A percentile compares a stretch with the other conserved stretches of the same genome.
Evolutionary conservation across 345 rosid species (phyloP).

Genomic region (Linum trigynum): DNA sequence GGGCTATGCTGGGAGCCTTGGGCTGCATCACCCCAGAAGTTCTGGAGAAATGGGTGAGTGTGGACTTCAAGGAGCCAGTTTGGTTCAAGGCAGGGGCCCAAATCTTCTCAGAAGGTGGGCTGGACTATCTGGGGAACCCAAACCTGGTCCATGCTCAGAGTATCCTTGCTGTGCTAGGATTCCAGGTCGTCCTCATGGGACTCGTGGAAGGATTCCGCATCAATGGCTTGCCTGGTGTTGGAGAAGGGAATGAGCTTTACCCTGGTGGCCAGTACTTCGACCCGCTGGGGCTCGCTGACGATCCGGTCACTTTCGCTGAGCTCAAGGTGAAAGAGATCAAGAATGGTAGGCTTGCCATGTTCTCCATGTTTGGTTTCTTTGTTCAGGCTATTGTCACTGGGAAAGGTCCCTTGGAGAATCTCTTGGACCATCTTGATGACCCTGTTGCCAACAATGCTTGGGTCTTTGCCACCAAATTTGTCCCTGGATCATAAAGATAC

Average conservation of each 20-base stretch:
- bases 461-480: conserved; percentile 94
- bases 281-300: conserved; percentile 85
- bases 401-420: conserved; percentile 90
- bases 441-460: conserved; percentile 97
- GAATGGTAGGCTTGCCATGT: conserved; percentile 92
- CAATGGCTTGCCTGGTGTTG: conserved; percentile 87
- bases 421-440: conserved; percentile 80
- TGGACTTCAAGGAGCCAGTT: conserved; percentile 91
- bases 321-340: conserved; percentile 96
- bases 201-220: conserved; percentile 90
- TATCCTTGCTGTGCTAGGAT: conserved; percentile 83
- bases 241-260: conserved; percentile 88
- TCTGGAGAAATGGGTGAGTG: conserved; percentile 67
- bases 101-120: conserved; percentile 93
- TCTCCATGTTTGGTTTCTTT: conserved; percentile 97
- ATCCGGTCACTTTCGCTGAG: conserved; percentile 77
- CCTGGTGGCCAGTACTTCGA: conserved; percentile 88
- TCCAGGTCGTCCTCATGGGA: conserved; percentile 85
- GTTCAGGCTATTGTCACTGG: conserved; percentile 95
- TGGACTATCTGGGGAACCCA: conserved; percentile 97
- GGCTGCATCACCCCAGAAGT: conserved; percentile 96
- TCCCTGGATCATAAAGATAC: conserved; percentile 50
- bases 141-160: conserved; percentile 97
- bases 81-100: conserved; percentile 99
- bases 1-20: conserved; percentile 96